These are phyloP conservation scores for Pleurotus salmoneostramineus DNA, from an alignment of 768 basidiomycete species.

Conservation along the genomic window DNA sequence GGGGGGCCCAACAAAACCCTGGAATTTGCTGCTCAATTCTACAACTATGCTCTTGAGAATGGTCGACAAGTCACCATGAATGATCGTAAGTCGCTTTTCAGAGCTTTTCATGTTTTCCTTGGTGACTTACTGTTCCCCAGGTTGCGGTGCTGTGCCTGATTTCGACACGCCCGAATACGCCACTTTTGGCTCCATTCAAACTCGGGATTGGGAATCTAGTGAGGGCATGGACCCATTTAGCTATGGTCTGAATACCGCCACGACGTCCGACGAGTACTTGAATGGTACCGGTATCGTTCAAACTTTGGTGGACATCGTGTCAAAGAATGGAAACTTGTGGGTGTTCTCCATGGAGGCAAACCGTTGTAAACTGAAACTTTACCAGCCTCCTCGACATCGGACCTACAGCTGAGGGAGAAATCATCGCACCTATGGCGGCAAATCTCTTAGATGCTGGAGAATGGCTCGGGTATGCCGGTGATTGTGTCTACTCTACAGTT, in stretches of 20 bases:
- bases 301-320: slow-evolving; percentile 51
- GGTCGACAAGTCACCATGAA: slow-evolving; percentile 45
- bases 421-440: slow-evolving; percentile 42
- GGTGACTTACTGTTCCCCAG: slow-evolving; percentile 18
- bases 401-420: slow-evolving; percentile 51
- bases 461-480: slow-evolving; percentile 48
- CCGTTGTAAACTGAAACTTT: not conserved
- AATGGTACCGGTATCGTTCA: slow-evolving; percentile 45
- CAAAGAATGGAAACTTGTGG: slow-evolving; percentile 62
- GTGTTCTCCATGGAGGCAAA: slow-evolving; percentile 10
- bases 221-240: slow-evolving; percentile 56
- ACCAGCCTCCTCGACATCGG: slow-evolving; percentile 48
- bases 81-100: slow-evolving; percentile 19
- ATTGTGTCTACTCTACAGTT: slow-evolving; percentile 52
- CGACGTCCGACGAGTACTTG: slow-evolving; percentile 40
- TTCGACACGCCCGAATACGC: slow-evolving; percentile 57
- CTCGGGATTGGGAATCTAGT: slow-evolving; percentile 51
- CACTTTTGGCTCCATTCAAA: slow-evolving; percentile 40
- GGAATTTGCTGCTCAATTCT: slow-evolving; percentile 41
- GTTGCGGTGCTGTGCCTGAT: slow-evolving; percentile 46
- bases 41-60: slow-evolving; percentile 32
- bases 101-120: too few relatives aligned
- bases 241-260: slow-evolving; percentile 44
- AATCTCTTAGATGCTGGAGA: slow-evolving; percentile 45
- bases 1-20: slow-evolving; percentile 44